Conservation (phyloP, 495 filamentous ascomycete species). For the Rhypophila decipiens region DNA sequence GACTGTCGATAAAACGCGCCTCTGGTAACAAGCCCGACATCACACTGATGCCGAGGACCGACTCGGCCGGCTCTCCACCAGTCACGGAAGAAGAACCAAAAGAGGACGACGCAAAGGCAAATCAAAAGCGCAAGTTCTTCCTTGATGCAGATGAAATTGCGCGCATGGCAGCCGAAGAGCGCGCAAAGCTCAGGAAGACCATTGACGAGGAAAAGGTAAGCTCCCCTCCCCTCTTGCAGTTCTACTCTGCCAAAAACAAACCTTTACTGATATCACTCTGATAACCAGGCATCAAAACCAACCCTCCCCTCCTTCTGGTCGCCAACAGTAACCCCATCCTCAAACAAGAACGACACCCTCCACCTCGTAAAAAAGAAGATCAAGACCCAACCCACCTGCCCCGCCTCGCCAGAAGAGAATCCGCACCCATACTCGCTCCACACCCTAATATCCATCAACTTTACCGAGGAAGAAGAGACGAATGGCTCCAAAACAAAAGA, state of each 20-base stretch:
- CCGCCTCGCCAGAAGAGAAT: slow-evolving; percentile 61
- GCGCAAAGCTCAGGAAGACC: slow-evolving; percentile 57
- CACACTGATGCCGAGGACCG: slow-evolving; percentile 7
- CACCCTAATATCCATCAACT: slow-evolving; percentile 69
- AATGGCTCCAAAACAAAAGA: slow-evolving; percentile 34
- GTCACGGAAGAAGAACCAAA: slow-evolving; percentile 22
- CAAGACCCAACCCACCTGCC: slow-evolving; percentile 74
- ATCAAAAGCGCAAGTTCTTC: slow-evolving; percentile 72
- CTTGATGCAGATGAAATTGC: slow-evolving; percentile 75
- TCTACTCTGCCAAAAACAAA: not conserved
- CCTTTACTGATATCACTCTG: slow-evolving; percentile 8
- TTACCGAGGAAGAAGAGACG: slow-evolving; percentile 64
- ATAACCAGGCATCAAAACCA: slow-evolving; percentile 52
- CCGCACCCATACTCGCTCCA: slow-evolving; percentile 80
- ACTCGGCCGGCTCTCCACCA: not conserved
- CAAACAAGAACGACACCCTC: slow-evolving; percentile 40
- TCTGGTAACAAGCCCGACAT: slow-evolving; percentile 24
- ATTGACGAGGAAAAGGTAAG: slow-evolving; percentile 70
- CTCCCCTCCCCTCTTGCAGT: not conserved
- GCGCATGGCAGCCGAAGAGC: slow-evolving; percentile 62
- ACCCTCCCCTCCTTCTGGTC: slow-evolving; percentile 94
- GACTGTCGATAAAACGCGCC: slow-evolving; percentile 53
- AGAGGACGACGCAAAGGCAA: slow-evolving; percentile 37
- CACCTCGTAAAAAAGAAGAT: slow-evolving; percentile 54
- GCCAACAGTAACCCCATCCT: slow-evolving; percentile 70